A percentile compares a stretch with the other conserved stretches of the same genome.
Evolutionary conservation across 768 basidiomycete species (phyloP).

Genomic region (Gyrodon lividus): DNA sequence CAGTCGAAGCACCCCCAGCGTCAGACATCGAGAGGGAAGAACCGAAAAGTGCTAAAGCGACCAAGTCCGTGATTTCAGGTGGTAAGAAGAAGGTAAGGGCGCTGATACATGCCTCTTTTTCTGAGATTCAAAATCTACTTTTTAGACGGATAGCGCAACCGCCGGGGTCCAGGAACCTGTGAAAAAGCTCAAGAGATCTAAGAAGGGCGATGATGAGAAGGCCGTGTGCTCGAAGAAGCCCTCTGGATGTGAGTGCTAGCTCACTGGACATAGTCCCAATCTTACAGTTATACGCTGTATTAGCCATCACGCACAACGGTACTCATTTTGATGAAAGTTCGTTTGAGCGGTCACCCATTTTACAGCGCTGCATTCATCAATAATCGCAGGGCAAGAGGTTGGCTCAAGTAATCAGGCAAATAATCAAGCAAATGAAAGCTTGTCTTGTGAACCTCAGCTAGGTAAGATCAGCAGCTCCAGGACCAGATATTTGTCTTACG

Average conservation of each 20-base stretch:
- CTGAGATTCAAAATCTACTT: constrained; percentile 5
- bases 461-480: constrained; percentile 8
- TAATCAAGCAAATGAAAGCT: background rate
- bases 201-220: constrained; percentile 7
- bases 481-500: constrained; percentile 3
- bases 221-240: background rate
- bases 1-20: background rate
- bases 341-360: background rate
- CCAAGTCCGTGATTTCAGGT: constrained; percentile 5
- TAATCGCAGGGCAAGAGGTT: constrained; percentile 8
- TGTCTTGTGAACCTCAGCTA: background rate
- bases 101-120: background rate
- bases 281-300: background rate
- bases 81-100: constrained; percentile 12
- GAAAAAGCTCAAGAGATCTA: constrained; percentile 9
- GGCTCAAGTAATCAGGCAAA: background rate
- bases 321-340: background rate
- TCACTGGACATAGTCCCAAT: background rate
- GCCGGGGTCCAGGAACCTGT: background rate
- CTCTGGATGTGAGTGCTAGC: constrained; percentile 13
- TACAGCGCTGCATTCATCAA: background rate
- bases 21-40: background rate
- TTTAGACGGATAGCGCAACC: constrained; percentile 7
- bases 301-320: constrained; percentile 9
- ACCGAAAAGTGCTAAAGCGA: constrained; percentile 1